Percentiles rank a stretch among this genome's conserved stretches.
Evolutionary conservation across 768 basidiomycete genomes (phyloP).

Genomic region (Guyanaporus albipodus): DNA sequence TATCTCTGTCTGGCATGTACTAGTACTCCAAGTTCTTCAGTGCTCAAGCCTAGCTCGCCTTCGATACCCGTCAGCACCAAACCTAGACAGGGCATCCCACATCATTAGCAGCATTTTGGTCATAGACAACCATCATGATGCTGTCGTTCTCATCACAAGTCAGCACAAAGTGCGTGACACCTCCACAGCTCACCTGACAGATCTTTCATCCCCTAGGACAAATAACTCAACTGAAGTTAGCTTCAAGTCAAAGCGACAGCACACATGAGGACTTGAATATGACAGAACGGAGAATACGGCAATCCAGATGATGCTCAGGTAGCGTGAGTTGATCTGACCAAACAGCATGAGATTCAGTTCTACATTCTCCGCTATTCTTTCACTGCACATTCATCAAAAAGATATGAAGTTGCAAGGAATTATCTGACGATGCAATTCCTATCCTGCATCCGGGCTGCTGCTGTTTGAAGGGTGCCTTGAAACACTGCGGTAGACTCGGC

Average conservation of each 20-base stretch:
- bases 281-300: slow-evolving; percentile 83
- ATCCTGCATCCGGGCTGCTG: no score
- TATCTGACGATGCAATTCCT: neutral
- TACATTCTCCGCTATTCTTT: slow-evolving; percentile 94
- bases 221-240: slow-evolving; percentile 1
- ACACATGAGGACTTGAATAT: slow-evolving; percentile 82
- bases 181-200: slow-evolving; percentile 64
- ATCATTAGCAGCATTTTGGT: slow-evolving; percentile 84
- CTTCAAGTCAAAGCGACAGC: slow-evolving; percentile 15
- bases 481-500: no score
- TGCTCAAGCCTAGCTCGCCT: slow-evolving; percentile 81
- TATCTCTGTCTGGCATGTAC: no score
- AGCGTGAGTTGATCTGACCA: slow-evolving; percentile 4
- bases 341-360: neutral
- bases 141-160: slow-evolving; percentile 69
- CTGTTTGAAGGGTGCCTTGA: no score
- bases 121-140: slow-evolving; percentile 82
- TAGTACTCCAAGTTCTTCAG: no score
- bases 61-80: neutral
- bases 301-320: slow-evolving; percentile 76
- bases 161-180: slow-evolving; percentile 84
- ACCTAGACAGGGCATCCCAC: slow-evolving; percentile 1
- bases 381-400: slow-evolving; percentile 48
- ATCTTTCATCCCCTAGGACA: slow-evolving; percentile 72
- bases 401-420: neutral